Conservation (phyloP, 108 stramenopile genomes). For the Skeletonema marinoi region DNA sequence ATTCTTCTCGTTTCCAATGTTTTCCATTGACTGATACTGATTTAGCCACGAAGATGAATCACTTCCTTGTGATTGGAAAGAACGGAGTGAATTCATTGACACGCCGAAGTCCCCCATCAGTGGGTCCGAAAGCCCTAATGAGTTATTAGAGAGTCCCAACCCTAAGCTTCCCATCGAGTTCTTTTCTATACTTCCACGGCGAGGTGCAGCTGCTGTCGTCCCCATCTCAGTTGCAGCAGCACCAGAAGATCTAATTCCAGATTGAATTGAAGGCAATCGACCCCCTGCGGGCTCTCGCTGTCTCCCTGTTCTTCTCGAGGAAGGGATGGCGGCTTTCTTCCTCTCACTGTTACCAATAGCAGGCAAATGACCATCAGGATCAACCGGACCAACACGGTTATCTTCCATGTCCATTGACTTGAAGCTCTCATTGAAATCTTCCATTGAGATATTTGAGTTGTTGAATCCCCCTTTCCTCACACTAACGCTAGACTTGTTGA, state of each 20-base stretch:
- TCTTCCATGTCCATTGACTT: slow-evolving; percentile 41
- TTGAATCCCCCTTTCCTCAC: background rate
- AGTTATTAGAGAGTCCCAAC: background rate
- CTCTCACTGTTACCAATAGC: background rate
- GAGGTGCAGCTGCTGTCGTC: background rate
- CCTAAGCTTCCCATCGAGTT: background rate
- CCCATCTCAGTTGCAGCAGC: background rate
- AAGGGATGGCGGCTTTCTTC: background rate
- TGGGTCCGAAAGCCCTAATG: slow-evolving; percentile 23
- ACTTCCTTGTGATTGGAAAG: slow-evolving; percentile 26
- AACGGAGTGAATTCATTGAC: slow-evolving; percentile 25
- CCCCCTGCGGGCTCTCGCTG: slow-evolving; percentile 29
- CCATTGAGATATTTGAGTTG: slow-evolving; percentile 8
- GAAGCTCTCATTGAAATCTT: slow-evolving; percentile 39
- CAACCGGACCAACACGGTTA: background rate
- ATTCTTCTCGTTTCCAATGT: slow-evolving; percentile 10
- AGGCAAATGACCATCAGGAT: background rate
- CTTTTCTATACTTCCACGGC: background rate
- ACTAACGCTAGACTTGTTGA: background rate
- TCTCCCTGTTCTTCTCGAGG: slow-evolving; percentile 3
- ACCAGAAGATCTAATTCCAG: background rate
- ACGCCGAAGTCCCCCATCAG: slow-evolving; percentile 33
- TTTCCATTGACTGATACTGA: slow-evolving; percentile 39
- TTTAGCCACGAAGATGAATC: slow-evolving; percentile 33
- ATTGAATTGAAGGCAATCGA: slow-evolving; percentile 15